These are phyloP conservation scores for Meyerozyma smithsonii DNA, from an alignment of 1,139 yeast genomes.

Conservation along the genomic window DNA sequence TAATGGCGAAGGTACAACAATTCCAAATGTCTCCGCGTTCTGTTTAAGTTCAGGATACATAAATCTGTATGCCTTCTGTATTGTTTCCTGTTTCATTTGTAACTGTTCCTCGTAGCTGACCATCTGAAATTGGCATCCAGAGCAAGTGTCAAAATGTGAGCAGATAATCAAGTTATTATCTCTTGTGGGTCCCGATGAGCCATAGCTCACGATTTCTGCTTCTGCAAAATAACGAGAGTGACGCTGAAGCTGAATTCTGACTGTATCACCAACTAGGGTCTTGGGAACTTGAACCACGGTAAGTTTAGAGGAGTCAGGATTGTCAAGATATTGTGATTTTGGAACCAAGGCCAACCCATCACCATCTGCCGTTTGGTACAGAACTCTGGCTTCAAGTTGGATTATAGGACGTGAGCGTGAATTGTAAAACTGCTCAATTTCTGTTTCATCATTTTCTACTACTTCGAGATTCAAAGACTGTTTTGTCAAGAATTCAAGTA, in stretches of 20 bases:
- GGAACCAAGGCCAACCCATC: conserved; percentile 35
- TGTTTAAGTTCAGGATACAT: conserved; percentile 27
- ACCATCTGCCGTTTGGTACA: conserved; percentile 31
- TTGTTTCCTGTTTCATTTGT: conserved; percentile 23
- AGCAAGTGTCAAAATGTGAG: conserved; percentile 71
- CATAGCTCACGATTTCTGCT: conserved; percentile 19
- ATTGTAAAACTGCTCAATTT: neutral
- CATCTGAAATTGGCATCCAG: conserved; percentile 46
- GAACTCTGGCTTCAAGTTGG: conserved; percentile 18
- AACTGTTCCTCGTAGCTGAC: conserved; percentile 37
- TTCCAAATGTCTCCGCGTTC: conserved; percentile 9
- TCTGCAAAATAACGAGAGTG: conserved; percentile 32
- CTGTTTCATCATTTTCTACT: neutral
- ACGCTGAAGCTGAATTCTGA: conserved; percentile 22
- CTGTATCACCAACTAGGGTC: conserved; percentile 35
- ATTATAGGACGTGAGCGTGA: neutral
- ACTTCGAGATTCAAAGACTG: conserved; percentile 1
- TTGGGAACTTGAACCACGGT: conserved; percentile 36
- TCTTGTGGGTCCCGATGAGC: conserved; percentile 14
- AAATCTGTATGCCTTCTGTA: conserved; percentile 31
- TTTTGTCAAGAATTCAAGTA: conserved; percentile 18
- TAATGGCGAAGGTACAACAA: conserved; percentile 24
- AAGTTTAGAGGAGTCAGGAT: conserved; percentile 12
- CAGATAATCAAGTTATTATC: conserved; percentile 42
- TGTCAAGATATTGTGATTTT: conserved; percentile 13